Percentiles rank a stretch among this genome's conserved stretches.
Conservation (phyloP, 1,284 basidiomycete species). For the Puccinia coronata region DNA sequence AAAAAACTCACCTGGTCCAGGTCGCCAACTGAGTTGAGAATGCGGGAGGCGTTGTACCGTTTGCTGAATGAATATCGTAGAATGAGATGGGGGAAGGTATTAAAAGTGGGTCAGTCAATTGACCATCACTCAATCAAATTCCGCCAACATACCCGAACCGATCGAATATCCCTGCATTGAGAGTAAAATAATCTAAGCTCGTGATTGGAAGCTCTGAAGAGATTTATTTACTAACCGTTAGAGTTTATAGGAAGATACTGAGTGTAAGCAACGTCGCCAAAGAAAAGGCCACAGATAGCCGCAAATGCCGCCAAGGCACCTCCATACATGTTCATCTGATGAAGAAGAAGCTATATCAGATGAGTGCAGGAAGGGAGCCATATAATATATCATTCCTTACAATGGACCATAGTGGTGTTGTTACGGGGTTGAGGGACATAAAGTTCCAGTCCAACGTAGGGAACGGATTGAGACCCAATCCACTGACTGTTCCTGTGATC, state of each 20-base stretch:
- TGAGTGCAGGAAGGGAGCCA: constrained; percentile 23
- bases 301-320: constrained; percentile 16
- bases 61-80: neutral
- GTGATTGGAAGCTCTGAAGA: neutral
- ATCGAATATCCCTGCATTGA: constrained; percentile 31
- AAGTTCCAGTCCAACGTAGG: constrained; percentile 62
- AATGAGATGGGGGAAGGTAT: neutral
- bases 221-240: constrained; percentile 41
- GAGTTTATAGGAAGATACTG: constrained; percentile 53
- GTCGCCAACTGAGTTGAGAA: constrained; percentile 18
- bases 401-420: constrained; percentile 56
- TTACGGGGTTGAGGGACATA: constrained; percentile 55
- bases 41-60: constrained; percentile 33
- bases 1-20: constrained; percentile 35
- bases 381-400: constrained; percentile 53
- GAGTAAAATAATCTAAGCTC: neutral
- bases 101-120: neutral
- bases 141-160: constrained; percentile 32
- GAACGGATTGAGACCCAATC: constrained; percentile 59
- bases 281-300: constrained; percentile 26
- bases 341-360: neutral
- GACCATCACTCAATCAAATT: neutral
- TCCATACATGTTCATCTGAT: constrained; percentile 32
- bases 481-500: constrained; percentile 53
- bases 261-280: constrained; percentile 30